Evolutionary conservation across 371 early-diverging fungal genomes (phyloP).

Genomic region (Mortierella sp.): DNA sequence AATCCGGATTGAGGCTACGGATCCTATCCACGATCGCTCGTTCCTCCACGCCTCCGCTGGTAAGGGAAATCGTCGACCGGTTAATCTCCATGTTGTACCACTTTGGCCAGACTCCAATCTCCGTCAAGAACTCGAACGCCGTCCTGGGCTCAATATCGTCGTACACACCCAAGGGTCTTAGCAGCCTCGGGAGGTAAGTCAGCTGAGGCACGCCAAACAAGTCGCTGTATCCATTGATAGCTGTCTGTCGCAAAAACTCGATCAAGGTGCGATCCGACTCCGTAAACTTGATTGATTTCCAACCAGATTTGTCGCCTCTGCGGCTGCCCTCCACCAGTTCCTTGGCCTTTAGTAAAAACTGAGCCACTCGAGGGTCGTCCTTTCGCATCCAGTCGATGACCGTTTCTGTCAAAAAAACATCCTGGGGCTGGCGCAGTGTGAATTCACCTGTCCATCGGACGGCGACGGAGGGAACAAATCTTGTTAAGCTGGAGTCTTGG

Average conservation of each 20-base stretch:
- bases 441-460: slow-evolving; percentile 67
- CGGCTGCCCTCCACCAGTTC: slow-evolving; percentile 63
- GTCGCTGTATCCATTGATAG: slow-evolving; percentile 60
- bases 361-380: slow-evolving; percentile 54
- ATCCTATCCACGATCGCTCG: slow-evolving; percentile 32
- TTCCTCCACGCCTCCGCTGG: slow-evolving; percentile 27
- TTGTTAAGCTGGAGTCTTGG: slow-evolving; percentile 64
- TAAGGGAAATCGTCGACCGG: slow-evolving; percentile 58
- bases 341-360: slow-evolving; percentile 66
- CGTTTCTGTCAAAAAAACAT: slow-evolving; percentile 60
- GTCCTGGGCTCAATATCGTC: slow-evolving; percentile 64
- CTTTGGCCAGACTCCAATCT: slow-evolving; percentile 82
- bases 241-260: slow-evolving; percentile 71
- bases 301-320: slow-evolving; percentile 53
- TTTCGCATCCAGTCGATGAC: slow-evolving; percentile 70
- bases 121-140: slow-evolving; percentile 76
- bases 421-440: slow-evolving; percentile 64
- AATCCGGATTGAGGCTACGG: slow-evolving; percentile 31
- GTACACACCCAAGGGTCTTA: slow-evolving; percentile 77
- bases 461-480: slow-evolving; percentile 59
- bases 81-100: slow-evolving; percentile 74
- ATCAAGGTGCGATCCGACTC: slow-evolving; percentile 71
- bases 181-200: slow-evolving; percentile 65
- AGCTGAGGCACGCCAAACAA: slow-evolving; percentile 62
- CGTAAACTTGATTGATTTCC: slow-evolving; percentile 58